Conservation (phyloP, 2,329 filamentous ascomycete species). For the Verticillium nonalfalfae region DNA sequence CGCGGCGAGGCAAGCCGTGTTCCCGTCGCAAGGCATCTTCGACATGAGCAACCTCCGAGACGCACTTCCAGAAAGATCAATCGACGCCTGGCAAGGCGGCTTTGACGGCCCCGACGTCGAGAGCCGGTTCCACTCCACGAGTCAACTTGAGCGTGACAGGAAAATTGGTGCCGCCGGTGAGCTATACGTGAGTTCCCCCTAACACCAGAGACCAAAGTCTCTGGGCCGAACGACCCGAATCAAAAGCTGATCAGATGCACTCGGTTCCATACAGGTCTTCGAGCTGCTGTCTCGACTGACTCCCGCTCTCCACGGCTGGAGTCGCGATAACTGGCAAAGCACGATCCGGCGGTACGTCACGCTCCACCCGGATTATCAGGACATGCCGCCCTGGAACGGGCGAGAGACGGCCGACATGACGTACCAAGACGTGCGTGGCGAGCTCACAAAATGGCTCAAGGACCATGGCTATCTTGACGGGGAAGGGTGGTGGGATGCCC, state of each 20-base stretch:
- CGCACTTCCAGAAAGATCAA: neutral
- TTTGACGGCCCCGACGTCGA: neutral
- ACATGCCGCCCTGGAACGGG: slow-evolving; percentile 30
- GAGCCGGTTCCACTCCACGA: neutral
- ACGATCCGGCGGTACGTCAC: slow-evolving; percentile 34
- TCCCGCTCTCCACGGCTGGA: slow-evolving; percentile 25
- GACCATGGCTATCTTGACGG: slow-evolving; percentile 22
- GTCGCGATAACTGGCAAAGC: slow-evolving; percentile 37
- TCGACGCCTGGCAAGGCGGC: neutral
- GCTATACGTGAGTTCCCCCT: slow-evolving; percentile 11
- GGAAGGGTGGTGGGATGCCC: slow-evolving; percentile 16
- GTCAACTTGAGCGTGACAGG: slow-evolving; percentile 6
- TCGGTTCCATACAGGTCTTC: slow-evolving; percentile 27
- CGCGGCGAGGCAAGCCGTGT: slow-evolving; percentile 2
- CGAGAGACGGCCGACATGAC: slow-evolving; percentile 39
- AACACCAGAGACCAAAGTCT: neutral
- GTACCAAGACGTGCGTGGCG: slow-evolving; percentile 29
- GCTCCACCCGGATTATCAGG: slow-evolving; percentile 29
- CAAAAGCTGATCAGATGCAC: neutral
- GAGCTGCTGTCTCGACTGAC: slow-evolving; percentile 26
- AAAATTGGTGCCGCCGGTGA: slow-evolving; percentile 15
- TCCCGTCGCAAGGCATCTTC: neutral
- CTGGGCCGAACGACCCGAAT: neutral
- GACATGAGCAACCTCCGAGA: neutral
- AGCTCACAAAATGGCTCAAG: slow-evolving; percentile 26